Conservation (phyloP, 192 early-diverging fungal species). For the Backusella macrospora region DNA sequence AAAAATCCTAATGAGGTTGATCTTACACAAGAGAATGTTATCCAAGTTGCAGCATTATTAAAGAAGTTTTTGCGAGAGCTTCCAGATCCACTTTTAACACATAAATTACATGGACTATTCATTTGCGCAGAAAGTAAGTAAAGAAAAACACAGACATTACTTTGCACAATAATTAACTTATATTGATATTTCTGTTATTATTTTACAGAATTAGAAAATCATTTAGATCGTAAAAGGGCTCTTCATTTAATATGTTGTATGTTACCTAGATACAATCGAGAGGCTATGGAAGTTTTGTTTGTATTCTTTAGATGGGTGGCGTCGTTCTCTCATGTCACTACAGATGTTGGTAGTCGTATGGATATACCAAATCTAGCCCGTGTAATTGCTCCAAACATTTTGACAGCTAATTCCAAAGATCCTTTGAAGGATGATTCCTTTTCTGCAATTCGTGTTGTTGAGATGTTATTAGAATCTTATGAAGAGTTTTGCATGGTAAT, state of each 20-base stretch:
- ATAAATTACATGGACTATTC: conserved; percentile 85
- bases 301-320: conserved; percentile 89
- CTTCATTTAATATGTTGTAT: conserved; percentile 84
- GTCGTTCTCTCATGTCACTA: conserved; percentile 67
- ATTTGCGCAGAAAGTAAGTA: conserved; percentile 70
- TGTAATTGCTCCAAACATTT: conserved; percentile 92
- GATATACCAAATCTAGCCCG: conserved; percentile 89
- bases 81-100: conserved; percentile 94
- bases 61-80: conserved; percentile 97
- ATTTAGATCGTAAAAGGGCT: conserved; percentile 59
- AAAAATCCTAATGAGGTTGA: conserved; percentile 75
- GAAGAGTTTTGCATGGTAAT: conserved; percentile 68
- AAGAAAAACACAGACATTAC: background rate
- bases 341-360: conserved; percentile 89
- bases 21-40: conserved; percentile 71
- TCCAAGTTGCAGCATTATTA: conserved; percentile 93
- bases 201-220: conserved; percentile 51
- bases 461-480: conserved; percentile 66
- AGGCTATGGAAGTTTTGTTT: conserved; percentile 90
- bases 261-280: conserved; percentile 88
- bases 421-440: conserved; percentile 75
- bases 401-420: conserved; percentile 85
- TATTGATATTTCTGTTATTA: background rate
- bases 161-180: background rate
- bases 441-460: conserved; percentile 68